phyloP scores from a whole-genome alignment of 306 rosid genomes.

The Glycine latifolia region DNA sequence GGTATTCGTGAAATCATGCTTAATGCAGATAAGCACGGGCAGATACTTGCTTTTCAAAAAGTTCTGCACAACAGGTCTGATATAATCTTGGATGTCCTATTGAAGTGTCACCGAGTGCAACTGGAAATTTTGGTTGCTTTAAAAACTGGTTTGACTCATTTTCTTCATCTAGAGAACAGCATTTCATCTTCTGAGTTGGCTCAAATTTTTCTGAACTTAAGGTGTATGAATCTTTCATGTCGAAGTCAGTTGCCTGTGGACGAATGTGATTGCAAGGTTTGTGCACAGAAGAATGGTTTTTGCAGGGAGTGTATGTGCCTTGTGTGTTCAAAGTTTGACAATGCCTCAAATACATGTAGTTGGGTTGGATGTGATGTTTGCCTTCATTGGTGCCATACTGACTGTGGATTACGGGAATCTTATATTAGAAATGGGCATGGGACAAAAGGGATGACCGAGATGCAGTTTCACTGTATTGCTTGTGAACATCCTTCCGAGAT shows the following conservation, averaged over 20 bases:
- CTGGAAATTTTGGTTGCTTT: conserved; percentile 91
- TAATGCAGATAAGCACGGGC: conserved; percentile 73
- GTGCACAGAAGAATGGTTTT: conserved; percentile 86
- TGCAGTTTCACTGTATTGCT: conserved; percentile 98
- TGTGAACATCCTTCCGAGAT: conserved; percentile 98
- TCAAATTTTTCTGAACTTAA: conserved; percentile 78
- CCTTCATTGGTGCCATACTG: conserved; percentile 97
- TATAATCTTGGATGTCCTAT: conserved; percentile 69
- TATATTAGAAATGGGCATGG: conserved; percentile 88
- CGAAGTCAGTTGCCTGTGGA: conserved; percentile 83
- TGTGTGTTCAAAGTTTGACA: conserved; percentile 91
- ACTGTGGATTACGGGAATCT: conserved; percentile 87
- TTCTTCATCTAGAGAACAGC: conserved; percentile 61
- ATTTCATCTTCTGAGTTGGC: conserved; percentile 74
- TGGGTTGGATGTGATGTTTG: conserved; percentile 99
- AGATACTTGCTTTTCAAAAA: conserved; percentile 67
- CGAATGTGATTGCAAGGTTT: conserved; percentile 98
- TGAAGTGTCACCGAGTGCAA: conserved; percentile 76
- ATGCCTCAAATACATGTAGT: conserved; percentile 90
- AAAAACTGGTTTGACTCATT: conserved; percentile 75
- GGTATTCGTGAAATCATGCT: conserved; percentile 72
- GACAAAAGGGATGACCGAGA: conserved; percentile 76
- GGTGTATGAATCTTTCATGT: conserved; percentile 81
- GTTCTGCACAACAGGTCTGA: conserved; percentile 80
- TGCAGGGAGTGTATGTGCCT: conserved; percentile 98